Base-by-base conservation (phyloP, 2,329 filamentous ascomycete species). In the Moelleriella libera region DNA sequence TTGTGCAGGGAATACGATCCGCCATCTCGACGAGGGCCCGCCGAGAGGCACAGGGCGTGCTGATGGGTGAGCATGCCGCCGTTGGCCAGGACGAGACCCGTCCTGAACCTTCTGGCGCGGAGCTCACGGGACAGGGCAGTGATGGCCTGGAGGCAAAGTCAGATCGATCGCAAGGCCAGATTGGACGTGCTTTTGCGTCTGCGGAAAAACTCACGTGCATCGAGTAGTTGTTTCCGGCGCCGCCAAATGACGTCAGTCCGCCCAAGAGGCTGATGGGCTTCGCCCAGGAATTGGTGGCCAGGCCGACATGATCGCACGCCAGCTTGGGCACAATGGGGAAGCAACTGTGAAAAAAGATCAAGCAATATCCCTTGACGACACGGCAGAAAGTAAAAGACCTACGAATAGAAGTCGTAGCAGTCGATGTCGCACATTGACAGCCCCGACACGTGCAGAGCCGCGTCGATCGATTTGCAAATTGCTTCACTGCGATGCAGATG, bases 281-380 rank as follows among this genome's bases (percentile, higher is more conserved):
- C 2, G 60, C 31, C 1, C 66, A 56, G 1, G 66, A 59, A 0
- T 60, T 60, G 0, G 75, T 63, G 0, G 74, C 66, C 1, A 84
- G 56, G 0, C 69, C 70, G 0, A 85, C 68, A 58, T 83, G 77
- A 2, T 73, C 60, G 30, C 74, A 77, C 1, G 80, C 81, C 0
- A 84, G 61, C 56, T 85, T 85, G 0, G 80, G 81, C 0, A 84
- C 79, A 30, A 85, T 81, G 0, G 81, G 81, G 50, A 84, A 85
- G 54, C 81, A 84, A 0, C 76, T 79, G n/a, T 6, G 2, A 29
- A 41, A 5, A 37, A 37, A 9, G 34, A 42, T 5, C 6, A 11
- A 44, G 40, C 12, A 6, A 29, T 2, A 28, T 6, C n/a, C 30
- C 30, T 6, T 41, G 34, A 37, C 34, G 5, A 3, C 21, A 21